Evolutionary conservation across 2,329 filamentous ascomycete species (phyloP).

Genomic region (Penicillium sp.): DNA sequence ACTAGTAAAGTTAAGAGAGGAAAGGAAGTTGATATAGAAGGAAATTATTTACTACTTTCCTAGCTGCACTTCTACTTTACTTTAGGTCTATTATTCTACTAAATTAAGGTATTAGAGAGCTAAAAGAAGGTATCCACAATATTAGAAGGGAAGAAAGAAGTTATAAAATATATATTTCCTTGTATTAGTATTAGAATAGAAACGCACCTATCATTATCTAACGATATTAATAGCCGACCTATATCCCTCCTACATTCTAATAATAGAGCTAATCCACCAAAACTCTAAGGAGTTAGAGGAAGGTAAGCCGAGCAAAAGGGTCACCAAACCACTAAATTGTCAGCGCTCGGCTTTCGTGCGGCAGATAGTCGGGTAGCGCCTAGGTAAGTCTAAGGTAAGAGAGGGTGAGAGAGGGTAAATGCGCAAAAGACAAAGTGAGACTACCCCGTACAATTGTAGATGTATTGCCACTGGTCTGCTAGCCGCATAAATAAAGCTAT

Average conservation of each 20-base stretch:
- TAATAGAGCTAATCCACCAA: too few species aligned
- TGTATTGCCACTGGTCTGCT: too few species aligned
- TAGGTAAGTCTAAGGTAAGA: too few species aligned
- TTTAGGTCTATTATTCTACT: slow-evolving; percentile 9
- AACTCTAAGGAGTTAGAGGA: too few species aligned
- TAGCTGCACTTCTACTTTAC: not conserved
- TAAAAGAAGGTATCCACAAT: not conserved
- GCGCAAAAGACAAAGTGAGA: not conserved
- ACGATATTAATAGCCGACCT: too few species aligned
- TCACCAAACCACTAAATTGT: too few species aligned
- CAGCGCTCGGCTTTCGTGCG: not conserved
- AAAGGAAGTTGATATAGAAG: slow-evolving; percentile 5
- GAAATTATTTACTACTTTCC: slow-evolving; percentile 12
- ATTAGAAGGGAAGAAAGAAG: slow-evolving; percentile 6
- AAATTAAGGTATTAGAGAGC: slow-evolving; percentile 6
- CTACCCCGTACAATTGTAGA: too few species aligned
- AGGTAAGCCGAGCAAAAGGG: too few species aligned
- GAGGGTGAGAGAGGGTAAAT: not conserved
- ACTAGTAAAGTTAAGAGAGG: slow-evolving; percentile 7
- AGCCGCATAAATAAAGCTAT: too few species aligned
- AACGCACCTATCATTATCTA: too few species aligned
- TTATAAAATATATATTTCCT: slow-evolving; percentile 8
- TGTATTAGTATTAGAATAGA: too few species aligned
- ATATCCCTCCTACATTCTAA: too few species aligned
- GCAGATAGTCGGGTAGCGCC: not conserved